Percentiles rank a stretch among this genome's conserved stretches.
Conservation (phyloP, 1,284 basidiomycete species). For the Phaffia rhodozyma region DNA sequence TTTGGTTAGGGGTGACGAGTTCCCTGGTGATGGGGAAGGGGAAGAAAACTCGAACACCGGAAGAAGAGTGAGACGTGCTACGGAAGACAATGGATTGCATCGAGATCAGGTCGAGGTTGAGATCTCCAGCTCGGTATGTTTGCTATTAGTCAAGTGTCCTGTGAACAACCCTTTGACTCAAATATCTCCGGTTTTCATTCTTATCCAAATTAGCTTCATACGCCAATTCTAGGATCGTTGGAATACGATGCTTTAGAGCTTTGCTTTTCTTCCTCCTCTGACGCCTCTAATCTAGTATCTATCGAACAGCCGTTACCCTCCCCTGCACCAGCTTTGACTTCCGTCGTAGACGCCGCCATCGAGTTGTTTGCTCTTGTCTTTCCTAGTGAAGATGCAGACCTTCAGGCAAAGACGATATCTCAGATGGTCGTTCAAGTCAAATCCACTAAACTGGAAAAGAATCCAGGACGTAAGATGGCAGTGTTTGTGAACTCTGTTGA, state of each 20-base stretch:
- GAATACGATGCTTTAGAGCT: conserved; percentile 78
- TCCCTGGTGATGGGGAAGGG: conserved; percentile 5
- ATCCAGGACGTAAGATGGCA: conserved; percentile 77
- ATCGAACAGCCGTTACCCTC: conserved; percentile 44
- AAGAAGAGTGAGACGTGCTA: conserved; percentile 29
- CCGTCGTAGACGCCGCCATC: conserved; percentile 79
- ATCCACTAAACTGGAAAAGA: conserved; percentile 74
- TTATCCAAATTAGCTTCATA: conserved; percentile 45
- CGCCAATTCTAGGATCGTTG: conserved; percentile 67
- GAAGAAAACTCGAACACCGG: conserved; percentile 21
- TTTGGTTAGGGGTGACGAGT: conserved; percentile 37
- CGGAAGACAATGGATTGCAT: conserved; percentile 52
- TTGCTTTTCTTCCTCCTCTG: conserved; percentile 33
- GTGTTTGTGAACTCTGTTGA: conserved; percentile 70
- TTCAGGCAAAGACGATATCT: conserved; percentile 54
- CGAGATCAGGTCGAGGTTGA: conserved; percentile 63
- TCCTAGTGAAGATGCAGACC: conserved; percentile 60
- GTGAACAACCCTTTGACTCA: background rate
- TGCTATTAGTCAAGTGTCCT: too few relatives aligned
- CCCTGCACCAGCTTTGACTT: conserved; percentile 64
- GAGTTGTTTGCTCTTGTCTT: conserved; percentile 69
- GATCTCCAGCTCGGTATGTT: conserved; percentile 53
- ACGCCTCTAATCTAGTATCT: conserved; percentile 36
- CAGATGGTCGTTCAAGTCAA: conserved; percentile 49
- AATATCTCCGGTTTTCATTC: background rate